phyloP scores from a whole-genome alignment of 176 grass and related monocot genomes.

The Musa beccarii region DNA sequence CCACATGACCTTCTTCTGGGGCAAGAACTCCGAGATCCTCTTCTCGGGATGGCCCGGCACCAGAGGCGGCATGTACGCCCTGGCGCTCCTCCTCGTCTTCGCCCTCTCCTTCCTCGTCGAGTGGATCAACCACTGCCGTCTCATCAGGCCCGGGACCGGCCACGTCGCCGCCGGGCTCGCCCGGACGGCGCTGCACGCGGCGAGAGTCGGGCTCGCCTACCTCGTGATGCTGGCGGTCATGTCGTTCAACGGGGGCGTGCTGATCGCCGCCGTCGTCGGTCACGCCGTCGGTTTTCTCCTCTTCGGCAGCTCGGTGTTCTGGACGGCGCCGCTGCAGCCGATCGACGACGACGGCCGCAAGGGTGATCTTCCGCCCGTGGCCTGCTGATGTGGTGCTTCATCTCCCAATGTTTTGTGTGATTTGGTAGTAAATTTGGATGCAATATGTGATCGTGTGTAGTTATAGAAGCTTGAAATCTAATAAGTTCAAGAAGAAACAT shows the following conservation, averaged over 20 bases:
- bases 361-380: background rate
- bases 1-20: conserved; percentile 96
- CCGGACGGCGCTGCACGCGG: conserved; percentile 29
- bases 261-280: conserved; percentile 44
- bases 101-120: conserved; percentile 38
- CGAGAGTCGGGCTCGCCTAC: conserved; percentile 44
- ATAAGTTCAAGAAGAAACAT: too few species aligned
- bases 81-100: conserved; percentile 48
- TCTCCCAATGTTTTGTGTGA: background rate
- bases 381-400: background rate
- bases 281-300: conserved; percentile 48
- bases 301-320: conserved; percentile 4
- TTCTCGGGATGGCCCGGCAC: conserved; percentile 52
- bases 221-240: conserved; percentile 89
- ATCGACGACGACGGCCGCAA: background rate
- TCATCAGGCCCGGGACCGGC: background rate
- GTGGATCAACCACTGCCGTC: conserved; percentile 28
- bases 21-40: conserved; percentile 60
- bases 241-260: conserved; percentile 80
- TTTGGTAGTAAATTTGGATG: background rate
- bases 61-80: conserved; percentile 51
- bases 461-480: too few species aligned
- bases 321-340: background rate
- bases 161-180: conserved; percentile 17
- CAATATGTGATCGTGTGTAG: background rate